Base-by-base conservation (phyloP, 306 rosid species). In the Rosa multiflora region DNA sequence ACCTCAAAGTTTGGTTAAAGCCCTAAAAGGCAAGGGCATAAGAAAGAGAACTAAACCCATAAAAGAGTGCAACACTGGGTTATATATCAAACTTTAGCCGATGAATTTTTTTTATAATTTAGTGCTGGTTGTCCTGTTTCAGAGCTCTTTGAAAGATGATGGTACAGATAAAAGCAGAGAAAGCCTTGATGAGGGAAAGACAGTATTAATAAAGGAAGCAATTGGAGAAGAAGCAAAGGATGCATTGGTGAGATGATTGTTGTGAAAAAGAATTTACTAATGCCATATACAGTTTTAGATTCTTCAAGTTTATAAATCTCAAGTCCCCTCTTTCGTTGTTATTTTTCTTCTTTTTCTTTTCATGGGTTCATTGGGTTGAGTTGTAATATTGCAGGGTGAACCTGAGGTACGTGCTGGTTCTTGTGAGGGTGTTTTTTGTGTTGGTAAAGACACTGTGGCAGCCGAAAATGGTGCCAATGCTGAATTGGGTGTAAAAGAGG, bases 401-500 rank as follows among this genome's bases (percentile, higher is more conserved):
- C 14, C 67, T 15, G 49, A 20, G 70, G 42, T 44, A 56, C n/a
- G 37, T 13, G 42, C 20, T 67, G 51, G 56, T 76, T 43, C 29
- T 15, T 42, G 26, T 70, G 75, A 61, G 20, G 66, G 0, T 39
- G 58, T 15, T 52, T 20, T 8, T 47, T 64, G 51, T 78, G 72
- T n/a, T 70, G 59, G 29, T 39, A 43, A n/a, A 29, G 83, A 40
- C 5, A 78, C 51, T 67, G 72, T 11, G 8, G 71, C 42, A 20
- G 70, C 71, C 61, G n/a, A 21, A 44, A 76, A 47, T 29, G 72
- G 52, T 5, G 64, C 32, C 23, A 23, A 35, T 10, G 56, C 75
- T 51, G 62, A 43, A 66, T 62, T 51, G 9, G 85, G 6, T 67
- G 79, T 63, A 69, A 67, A 69, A 62, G 76, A 51, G 70, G 17